Conservation (phyloP, 768 basidiomycete species). For the Leucocoprinus birnbaumii region DNA sequence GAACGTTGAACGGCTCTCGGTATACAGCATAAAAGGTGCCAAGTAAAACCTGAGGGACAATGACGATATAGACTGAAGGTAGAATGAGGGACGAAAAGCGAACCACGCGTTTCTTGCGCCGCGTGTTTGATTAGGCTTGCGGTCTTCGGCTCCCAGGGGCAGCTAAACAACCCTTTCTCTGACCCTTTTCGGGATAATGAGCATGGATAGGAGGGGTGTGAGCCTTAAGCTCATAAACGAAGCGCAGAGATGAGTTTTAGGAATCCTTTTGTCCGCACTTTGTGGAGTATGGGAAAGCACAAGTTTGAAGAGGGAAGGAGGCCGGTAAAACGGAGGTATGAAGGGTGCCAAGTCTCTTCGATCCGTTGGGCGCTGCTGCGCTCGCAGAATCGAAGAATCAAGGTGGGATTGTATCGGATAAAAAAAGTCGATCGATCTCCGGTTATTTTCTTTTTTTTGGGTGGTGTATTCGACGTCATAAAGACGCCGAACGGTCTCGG, state of each 20-base stretch:
- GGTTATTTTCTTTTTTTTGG: too few species aligned
- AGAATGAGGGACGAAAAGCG: too few species aligned
- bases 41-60: too few species aligned
- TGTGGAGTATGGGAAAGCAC: not conserved
- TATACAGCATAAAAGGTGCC: too few species aligned
- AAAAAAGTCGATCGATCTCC: not conserved
- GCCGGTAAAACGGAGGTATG: not conserved
- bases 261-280: not conserved
- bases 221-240: not conserved
- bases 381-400: not conserved
- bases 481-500: too few species aligned
- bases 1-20: not conserved
- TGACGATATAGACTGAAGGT: too few species aligned
- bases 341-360: not conserved
- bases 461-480: not conserved
- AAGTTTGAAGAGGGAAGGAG: not conserved
- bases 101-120: not conserved
- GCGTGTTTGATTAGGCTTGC: constrained; percentile 3
- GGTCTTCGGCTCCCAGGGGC: not conserved
- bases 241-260: not conserved
- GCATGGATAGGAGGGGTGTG: not conserved
- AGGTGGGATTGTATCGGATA: not conserved
- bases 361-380: not conserved
- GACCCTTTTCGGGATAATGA: constrained; percentile 1
- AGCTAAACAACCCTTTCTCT: not conserved